These are phyloP conservation scores for Halteria grandinella DNA, from an alignment of 73 alveolate species.

Conservation along the genomic window DNA sequence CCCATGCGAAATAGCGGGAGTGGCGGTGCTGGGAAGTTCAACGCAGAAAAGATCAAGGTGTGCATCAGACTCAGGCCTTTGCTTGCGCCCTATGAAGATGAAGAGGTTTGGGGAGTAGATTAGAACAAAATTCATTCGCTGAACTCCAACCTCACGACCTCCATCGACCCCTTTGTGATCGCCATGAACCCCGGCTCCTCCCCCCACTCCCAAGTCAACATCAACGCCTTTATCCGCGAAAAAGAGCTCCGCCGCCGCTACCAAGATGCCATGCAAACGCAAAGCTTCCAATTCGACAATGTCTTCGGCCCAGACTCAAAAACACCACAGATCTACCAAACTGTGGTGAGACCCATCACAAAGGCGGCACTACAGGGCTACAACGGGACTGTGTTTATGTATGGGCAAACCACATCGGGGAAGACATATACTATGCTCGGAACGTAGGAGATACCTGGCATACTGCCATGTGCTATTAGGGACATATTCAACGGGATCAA, in stretches of 20 bases:
- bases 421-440: constrained; percentile 98
- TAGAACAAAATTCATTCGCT: constrained; percentile 76
- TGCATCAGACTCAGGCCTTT: constrained; percentile 96
- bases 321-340: constrained; percentile 92
- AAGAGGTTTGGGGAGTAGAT: constrained; percentile 95
- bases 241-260: constrained; percentile 52
- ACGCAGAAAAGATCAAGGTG: constrained; percentile 84
- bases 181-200: constrained; percentile 16
- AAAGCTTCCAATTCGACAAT: constrained; percentile 82
- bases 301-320: constrained; percentile 88
- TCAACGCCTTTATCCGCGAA: constrained; percentile 41
- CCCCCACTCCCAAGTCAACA: neutral
- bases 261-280: constrained; percentile 62
- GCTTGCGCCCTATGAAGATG: constrained; percentile 94
- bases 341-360: constrained; percentile 90
- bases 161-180: constrained; percentile 25
- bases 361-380: constrained; percentile 92
- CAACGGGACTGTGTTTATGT: constrained; percentile 95
- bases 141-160: constrained; percentile 10
- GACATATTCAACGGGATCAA: constrained; percentile 88
- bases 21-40: too few relatives aligned
- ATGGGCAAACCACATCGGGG: constrained; percentile 98
- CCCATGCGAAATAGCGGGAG: too few relatives aligned
- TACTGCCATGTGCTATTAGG: constrained; percentile 93
- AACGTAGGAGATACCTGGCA: constrained; percentile 94